Evolutionary conservation across 2,329 filamentous ascomycete genomes (phyloP), one percentile per base, ranked within the genome.

Genomic region (Trichoderma sp.): DNA sequence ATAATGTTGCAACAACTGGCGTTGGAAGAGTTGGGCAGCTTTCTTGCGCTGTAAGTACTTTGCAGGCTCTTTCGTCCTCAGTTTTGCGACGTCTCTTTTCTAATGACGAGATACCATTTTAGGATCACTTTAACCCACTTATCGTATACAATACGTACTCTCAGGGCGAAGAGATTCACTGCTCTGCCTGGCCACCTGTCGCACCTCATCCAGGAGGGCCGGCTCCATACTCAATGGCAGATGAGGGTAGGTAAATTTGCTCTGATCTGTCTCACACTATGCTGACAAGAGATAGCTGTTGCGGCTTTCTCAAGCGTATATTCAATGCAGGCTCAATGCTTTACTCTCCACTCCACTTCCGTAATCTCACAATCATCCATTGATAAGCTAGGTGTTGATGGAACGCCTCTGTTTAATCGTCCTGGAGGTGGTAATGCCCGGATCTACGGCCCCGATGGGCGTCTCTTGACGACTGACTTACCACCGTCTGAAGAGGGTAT

Each of bases 261-360:
- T 43, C 37, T 7, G 14, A 18, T 43, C 37, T 8, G 5, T 43
- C 37, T 43, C 16, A 43, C 13, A 18, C 37, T 24, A 26, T 14
- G n/a, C 24, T 51, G 24, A 59, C 14, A 2, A 4, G 7, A 43
- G 16, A 34, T 43, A 59, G 56, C 56, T 59, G 56, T 59, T 59
- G 56, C 56, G 39, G 26, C 56, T 59, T 59, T 59, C 34, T 59
- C 56, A 26, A 59, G 56, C 26, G 56, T 59, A 13, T 59, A 59
- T 24, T 59, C 56, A 10, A 59, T 59, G 56, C 56, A 59, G 14
- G 56, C 56, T 11, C 56, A 59, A 24, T 59, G 56, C 24, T 59
- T 59, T 18, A 59, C 56, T 59, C 30, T 59, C 6, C 56, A 59
- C 24, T 59, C 56, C 24, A 59, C 56, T 1, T 34, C 56, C 6